Evolutionary conservation across 768 basidiomycete species (phyloP).

Genomic region (Suillus hirtellus): DNA sequence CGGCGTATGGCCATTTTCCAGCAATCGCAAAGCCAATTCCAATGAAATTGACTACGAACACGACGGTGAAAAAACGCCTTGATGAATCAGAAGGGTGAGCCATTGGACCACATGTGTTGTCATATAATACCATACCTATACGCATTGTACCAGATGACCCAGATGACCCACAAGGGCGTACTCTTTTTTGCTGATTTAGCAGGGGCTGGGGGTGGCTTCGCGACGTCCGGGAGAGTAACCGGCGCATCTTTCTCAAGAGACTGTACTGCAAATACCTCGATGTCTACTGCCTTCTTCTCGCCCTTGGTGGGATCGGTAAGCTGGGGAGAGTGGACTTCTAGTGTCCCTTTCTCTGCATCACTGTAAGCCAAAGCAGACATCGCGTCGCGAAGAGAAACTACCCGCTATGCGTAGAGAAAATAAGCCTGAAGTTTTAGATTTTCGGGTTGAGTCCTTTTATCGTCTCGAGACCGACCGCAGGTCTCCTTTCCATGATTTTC

Average conservation of each 20-base stretch:
- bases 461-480: conserved; percentile 1
- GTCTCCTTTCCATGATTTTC: conserved; percentile 11
- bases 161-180: conserved; percentile 58
- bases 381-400: conserved; percentile 17
- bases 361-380: conserved; percentile 47
- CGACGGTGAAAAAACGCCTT: conserved; percentile 74
- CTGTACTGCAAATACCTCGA: conserved; percentile 32
- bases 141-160: conserved; percentile 76
- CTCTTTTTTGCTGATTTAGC: conserved; percentile 52
- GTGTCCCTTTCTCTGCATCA: conserved; percentile 61
- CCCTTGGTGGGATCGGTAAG: conserved; percentile 33
- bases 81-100: conserved; percentile 4
- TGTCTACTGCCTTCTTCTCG: conserved; percentile 40
- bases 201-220: conserved; percentile 35
- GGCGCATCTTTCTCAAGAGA: conserved; percentile 45
- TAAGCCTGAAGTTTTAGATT: conserved; percentile 4
- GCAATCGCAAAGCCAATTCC: conserved; percentile 61
- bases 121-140: conserved; percentile 52
- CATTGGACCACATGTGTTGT: not conserved
- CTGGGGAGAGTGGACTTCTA: conserved; percentile 41
- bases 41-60: conserved; percentile 58
- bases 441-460: conserved; percentile 25
- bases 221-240: conserved; percentile 33
- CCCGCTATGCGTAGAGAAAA: conserved; percentile 15
- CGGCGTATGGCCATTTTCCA: conserved; percentile 68